These are phyloP conservation scores for Coemansia sp. DNA, from an alignment of 192 early-diverging fungal genomes.

Conservation along the genomic window DNA sequence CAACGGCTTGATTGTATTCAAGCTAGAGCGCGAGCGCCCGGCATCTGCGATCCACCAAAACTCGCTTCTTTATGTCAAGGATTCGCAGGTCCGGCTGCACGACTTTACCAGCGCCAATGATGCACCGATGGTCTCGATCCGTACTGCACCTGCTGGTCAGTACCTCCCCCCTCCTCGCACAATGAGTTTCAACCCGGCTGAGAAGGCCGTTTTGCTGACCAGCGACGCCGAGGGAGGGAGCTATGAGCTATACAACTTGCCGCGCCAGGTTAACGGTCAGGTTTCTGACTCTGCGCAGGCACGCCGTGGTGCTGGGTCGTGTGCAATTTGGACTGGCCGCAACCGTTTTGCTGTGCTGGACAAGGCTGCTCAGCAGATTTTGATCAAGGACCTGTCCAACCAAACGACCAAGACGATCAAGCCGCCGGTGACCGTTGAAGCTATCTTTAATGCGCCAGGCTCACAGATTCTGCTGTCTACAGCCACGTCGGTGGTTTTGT, in stretches of 20 bases:
- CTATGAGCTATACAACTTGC: conserved; percentile 87
- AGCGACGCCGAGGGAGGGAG: conserved; percentile 81
- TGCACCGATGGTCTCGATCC: conserved; percentile 72
- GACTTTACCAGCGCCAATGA: conserved; percentile 80
- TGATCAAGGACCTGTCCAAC: conserved; percentile 85
- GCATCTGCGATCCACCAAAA: conserved; percentile 83
- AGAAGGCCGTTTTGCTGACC: conserved; percentile 83
- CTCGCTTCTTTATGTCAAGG: conserved; percentile 84
- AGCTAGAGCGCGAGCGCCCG: conserved; percentile 95
- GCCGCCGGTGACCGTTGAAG: conserved; percentile 68
- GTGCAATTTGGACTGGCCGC: conserved; percentile 91
- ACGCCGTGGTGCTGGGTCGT: conserved; percentile 75
- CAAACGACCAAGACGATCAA: conserved; percentile 88
- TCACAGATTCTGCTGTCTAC: conserved; percentile 79
- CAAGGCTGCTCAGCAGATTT: conserved; percentile 75
- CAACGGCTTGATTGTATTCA: conserved; percentile 97
- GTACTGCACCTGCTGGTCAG: conserved; percentile 64
- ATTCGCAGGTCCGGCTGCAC: conserved; percentile 77
- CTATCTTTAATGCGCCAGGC: conserved; percentile 89
- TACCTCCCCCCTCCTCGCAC: conserved; percentile 74
- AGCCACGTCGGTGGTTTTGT: conserved; percentile 82
- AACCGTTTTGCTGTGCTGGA: conserved; percentile 98
- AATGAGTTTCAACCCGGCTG: conserved; percentile 93
- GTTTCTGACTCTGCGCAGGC: conserved; percentile 52
- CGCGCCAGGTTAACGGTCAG: conserved; percentile 59